phyloP scores from a whole-genome alignment of 73 alveolate species.

The Urostyla sp. region DNA sequence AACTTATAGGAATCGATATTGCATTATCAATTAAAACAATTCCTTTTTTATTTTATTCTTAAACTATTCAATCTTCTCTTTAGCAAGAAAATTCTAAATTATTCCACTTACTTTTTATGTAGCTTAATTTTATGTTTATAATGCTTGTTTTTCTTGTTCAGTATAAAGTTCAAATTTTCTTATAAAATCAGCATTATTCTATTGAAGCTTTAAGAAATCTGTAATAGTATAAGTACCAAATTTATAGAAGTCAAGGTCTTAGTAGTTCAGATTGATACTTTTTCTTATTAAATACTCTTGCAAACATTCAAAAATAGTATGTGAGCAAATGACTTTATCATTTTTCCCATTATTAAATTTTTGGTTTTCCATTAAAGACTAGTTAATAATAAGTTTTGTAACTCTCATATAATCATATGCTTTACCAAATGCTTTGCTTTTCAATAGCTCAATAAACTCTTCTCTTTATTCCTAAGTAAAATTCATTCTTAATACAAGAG shows the following conservation, averaged over 20 bases:
- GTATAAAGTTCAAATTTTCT: not conserved
- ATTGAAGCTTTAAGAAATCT: conserved; percentile 11
- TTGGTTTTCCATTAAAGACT: not conserved
- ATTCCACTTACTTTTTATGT: conserved; percentile 5
- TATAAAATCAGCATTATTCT: conserved; percentile 2
- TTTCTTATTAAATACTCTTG: not conserved
- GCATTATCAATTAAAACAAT: conserved; percentile 14
- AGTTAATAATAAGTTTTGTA: not conserved
- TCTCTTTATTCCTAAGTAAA: conserved; percentile 3
- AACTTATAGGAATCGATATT: not conserved
- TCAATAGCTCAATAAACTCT: not conserved
- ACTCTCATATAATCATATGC: conserved; percentile 27
- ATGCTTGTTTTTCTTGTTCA: not conserved
- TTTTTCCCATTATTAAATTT: conserved; percentile 1
- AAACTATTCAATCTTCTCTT: no score
- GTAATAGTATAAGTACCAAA: conserved; percentile 25
- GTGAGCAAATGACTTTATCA: conserved; percentile 32
- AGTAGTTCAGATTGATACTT: not conserved
- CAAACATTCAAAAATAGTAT: not conserved
- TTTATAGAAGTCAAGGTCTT: conserved; percentile 6
- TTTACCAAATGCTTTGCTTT: not conserved
- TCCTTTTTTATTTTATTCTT: no score
- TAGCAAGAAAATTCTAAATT: not conserved
- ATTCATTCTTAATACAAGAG: conserved; percentile 11
- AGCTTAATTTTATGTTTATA: conserved; percentile 9